These are phyloP conservation scores for Saprolegnia diclina DNA, from an alignment of 352 stramenopile species.

Conservation along the genomic window DNA sequence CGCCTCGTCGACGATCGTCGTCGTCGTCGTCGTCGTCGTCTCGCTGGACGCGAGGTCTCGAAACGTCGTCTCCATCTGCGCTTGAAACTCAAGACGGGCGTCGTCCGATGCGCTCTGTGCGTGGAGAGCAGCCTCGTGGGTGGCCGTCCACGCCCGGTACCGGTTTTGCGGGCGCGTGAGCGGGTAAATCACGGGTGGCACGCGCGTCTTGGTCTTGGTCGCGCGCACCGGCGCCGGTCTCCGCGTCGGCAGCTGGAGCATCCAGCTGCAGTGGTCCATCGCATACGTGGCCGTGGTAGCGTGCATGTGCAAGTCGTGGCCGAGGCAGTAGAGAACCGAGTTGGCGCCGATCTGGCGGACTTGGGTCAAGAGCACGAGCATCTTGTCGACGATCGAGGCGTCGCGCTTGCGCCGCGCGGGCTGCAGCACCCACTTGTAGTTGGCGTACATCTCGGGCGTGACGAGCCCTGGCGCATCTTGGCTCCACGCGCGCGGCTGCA, in stretches of 20 bases:
- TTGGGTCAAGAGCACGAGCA: neutral
- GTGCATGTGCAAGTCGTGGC: neutral
- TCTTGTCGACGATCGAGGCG: neutral
- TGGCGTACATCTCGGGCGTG: neutral
- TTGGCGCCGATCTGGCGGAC: neutral
- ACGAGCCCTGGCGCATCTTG: neutral
- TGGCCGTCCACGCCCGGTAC: neutral
- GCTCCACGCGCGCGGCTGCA: neutral
- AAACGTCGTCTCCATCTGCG: neutral
- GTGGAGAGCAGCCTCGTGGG: neutral
- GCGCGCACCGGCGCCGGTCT: neutral
- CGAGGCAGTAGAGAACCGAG: neutral
- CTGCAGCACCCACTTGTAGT: neutral
- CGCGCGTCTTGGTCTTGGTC: neutral
- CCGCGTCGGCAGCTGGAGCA: neutral
- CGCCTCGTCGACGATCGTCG: too few species aligned
- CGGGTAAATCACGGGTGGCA: neutral
- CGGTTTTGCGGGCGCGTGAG: neutral
- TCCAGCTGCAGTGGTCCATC: neutral
- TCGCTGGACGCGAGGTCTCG: too few species aligned
- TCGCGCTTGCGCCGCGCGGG: neutral
- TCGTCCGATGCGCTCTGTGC: neutral
- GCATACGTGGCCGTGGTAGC: neutral
- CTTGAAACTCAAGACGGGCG: neutral
- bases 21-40: too few species aligned